Evolutionary conservation across 2,329 filamentous ascomycete species (phyloP), one percentile per base, ranked within the genome.

Genomic region (Monilinia aucupariae): DNA sequence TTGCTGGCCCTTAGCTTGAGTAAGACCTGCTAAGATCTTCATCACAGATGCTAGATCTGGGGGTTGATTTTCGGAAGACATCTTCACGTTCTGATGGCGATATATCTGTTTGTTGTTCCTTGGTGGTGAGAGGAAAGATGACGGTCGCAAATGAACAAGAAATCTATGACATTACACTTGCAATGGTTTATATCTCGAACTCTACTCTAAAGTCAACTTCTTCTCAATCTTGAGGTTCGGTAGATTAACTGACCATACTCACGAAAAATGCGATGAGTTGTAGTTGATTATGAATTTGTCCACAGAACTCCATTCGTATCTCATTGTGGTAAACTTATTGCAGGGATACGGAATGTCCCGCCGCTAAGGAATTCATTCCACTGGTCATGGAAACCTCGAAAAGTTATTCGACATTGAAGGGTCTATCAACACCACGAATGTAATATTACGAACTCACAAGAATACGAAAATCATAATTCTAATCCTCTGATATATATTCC

Each of bases 11-110:
- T 60, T 60, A 10, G 56, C 68, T 32, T 71, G 68, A 27, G 68
- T 59, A 47, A 74, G 60, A 51, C 66, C 62, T 37, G 72, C 71
- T 47, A 75, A 63, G 32, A 70, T 73, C 59, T 60, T 68, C 32
- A 75, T 66, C 54, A 75, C 69, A n/a, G 71, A 68, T 37, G 73
- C 72, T 52, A 75, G 59, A 67, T 74, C 71, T 62, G 72, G 73
- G 10, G 67, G 64, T 55, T 68, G 66, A 45, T 66, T 62, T 22
- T 70, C 67, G 20, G 69, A 69, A 15, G 71, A 64, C 71, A 72
- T 71, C 34, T 13, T 65, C 32, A 47, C 30, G 34, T 9, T 34
- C n/a, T 39, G 15, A 30, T 39, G 45, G 27, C 39, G 43, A 47
- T 25, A 25, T 47, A 37, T 50, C 25, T 25, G 43, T 27, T 12